Conservation (phyloP, 768 basidiomycete species). For the Lactarius hengduanensis region DNA sequence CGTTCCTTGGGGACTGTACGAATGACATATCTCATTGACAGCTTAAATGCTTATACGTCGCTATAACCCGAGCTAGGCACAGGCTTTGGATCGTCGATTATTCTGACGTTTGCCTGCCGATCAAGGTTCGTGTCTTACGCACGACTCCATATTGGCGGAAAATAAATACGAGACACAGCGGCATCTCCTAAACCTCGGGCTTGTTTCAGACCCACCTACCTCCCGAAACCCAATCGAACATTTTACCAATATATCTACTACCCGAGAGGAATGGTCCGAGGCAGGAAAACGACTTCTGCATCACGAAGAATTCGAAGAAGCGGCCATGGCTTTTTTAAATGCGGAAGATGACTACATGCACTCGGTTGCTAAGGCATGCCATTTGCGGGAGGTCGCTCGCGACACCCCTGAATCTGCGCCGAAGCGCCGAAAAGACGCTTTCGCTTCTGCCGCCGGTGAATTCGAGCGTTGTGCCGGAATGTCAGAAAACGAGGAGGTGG, state of each 20-base stretch:
- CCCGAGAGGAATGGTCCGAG: conserved; percentile 15
- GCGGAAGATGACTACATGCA: conserved; percentile 13
- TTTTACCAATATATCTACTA: conserved; percentile 10
- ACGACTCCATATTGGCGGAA: not conserved
- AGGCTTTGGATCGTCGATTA: conserved; percentile 70
- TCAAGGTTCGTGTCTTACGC: conserved; percentile 46
- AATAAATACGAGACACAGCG: conserved; percentile 3
- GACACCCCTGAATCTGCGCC: conserved; percentile 7
- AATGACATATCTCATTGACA: conserved; percentile 28
- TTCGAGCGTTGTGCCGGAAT: conserved; percentile 13
- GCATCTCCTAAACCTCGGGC: conserved; percentile 1
- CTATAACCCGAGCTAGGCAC: conserved; percentile 65
- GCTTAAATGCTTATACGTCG: conserved; percentile 71
- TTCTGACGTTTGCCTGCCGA: conserved; percentile 42
- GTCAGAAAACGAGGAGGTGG: not conserved
- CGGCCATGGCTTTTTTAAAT: conserved; percentile 13
- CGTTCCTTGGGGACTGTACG: not conserved
- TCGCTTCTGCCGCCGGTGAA: not conserved
- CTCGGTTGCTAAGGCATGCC: conserved; percentile 11
- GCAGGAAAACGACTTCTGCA: conserved; percentile 13
- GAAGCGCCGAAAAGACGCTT: conserved; percentile 13
- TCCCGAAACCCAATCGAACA: not conserved
- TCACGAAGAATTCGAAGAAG: conserved; percentile 19
- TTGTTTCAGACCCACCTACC: not conserved
- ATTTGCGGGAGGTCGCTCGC: conserved; percentile 13